phyloP scores from a whole-genome alignment of 495 filamentous ascomycete species.

The Neurospora cerealis region DNA sequence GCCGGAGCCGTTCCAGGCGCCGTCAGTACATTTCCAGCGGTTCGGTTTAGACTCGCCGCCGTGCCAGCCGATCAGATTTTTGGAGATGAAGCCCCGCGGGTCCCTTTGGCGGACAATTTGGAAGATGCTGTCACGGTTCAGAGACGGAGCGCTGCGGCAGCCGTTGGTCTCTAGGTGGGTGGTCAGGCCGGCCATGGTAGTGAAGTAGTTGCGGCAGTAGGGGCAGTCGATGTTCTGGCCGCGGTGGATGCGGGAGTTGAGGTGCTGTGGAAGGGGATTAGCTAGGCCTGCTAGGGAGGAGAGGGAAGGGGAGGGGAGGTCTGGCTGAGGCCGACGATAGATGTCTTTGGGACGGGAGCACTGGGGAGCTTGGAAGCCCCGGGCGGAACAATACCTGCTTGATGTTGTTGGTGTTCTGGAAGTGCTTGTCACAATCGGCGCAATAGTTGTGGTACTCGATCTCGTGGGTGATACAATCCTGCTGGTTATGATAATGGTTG shows the following conservation, averaged over 20 bases:
- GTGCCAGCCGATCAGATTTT: constrained; percentile 16
- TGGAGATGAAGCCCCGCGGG: constrained; percentile 12
- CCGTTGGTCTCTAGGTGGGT: constrained; percentile 13
- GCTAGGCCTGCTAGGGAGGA: neutral
- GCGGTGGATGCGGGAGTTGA: constrained; percentile 12
- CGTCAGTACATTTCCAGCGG: constrained; percentile 7
- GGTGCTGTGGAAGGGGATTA: constrained; percentile 4
- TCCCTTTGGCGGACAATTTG: constrained; percentile 11
- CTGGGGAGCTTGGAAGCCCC: neutral
- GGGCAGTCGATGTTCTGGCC: constrained; percentile 9
- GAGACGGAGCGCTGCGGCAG: constrained; percentile 4
- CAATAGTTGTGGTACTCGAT: constrained; percentile 17
- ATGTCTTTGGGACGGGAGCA: neutral
- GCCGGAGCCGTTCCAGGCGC: constrained; percentile 7
- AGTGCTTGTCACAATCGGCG: constrained; percentile 15
- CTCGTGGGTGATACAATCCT: constrained; percentile 8
- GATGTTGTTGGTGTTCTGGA: constrained; percentile 20
- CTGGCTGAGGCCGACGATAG: neutral
- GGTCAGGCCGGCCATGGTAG: constrained; percentile 13
- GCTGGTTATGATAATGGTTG: neutral
- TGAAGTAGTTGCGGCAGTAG: constrained; percentile 10
- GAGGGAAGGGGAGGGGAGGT: neutral
- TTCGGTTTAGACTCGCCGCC: constrained; percentile 1
- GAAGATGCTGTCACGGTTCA: constrained; percentile 18
- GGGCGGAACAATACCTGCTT: constrained; percentile 11